These are phyloP conservation scores for Coemansia sp. DNA, from an alignment of 192 early-diverging fungal genomes.

Conservation along the genomic window DNA sequence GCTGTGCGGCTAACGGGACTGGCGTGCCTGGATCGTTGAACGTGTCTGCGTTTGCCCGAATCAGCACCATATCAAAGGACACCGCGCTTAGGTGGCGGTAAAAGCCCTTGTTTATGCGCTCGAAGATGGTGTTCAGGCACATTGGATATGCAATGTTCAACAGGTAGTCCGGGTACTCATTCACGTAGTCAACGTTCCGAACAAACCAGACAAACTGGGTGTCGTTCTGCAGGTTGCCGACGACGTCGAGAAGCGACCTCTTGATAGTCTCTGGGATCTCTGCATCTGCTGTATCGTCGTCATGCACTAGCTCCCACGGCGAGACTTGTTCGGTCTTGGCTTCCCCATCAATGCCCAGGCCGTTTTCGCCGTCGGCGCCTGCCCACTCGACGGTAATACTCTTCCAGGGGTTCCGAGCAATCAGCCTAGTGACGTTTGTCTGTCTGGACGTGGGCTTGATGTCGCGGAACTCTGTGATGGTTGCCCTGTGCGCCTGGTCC, in stretches of 20 bases:
- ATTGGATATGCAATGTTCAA: conserved; percentile 68
- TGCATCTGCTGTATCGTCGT: conserved; percentile 13
- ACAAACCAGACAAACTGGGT: conserved; percentile 61
- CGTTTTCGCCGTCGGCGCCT: conserved; percentile 9
- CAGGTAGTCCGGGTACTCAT: conserved; percentile 63
- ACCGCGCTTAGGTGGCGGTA: conserved; percentile 66
- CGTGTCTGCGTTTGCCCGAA: conserved; percentile 64
- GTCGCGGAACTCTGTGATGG: conserved; percentile 54
- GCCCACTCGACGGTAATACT: conserved; percentile 47
- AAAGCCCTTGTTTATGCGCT: conserved; percentile 58
- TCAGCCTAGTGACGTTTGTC: conserved; percentile 43
- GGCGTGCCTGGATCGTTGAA: conserved; percentile 61
- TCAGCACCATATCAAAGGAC: conserved; percentile 64
- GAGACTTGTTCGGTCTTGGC: conserved; percentile 28
- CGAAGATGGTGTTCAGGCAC: conserved; percentile 61
- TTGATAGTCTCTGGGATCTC: conserved; percentile 26
- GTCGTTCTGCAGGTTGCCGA: conserved; percentile 40
- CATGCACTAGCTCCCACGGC: conserved; percentile 41
- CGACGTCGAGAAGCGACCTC: conserved; percentile 44
- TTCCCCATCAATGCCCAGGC: neutral
- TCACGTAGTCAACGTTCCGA: conserved; percentile 59
- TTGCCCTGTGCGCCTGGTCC: conserved; percentile 57
- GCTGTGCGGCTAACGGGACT: conserved; percentile 39
- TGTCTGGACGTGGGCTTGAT: conserved; percentile 47
- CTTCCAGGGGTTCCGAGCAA: conserved; percentile 56